Conservation (phyloP, 345 rosid genomes). For the Gossypium arboreum region DNA sequence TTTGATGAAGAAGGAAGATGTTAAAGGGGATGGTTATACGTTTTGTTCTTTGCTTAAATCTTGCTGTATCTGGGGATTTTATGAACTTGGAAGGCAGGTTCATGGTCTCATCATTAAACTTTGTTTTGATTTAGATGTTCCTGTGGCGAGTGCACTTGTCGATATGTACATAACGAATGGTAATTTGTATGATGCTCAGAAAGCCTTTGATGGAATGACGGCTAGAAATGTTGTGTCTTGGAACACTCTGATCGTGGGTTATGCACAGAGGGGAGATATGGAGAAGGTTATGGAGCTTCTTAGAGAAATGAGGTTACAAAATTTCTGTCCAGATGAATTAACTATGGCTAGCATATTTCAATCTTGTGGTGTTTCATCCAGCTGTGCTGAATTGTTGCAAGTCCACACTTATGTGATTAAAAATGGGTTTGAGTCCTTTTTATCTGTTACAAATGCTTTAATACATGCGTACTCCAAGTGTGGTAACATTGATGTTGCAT, state of each 20-base stretch:
- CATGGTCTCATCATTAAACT: conserved; percentile 44
- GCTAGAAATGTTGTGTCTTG: conserved; percentile 57
- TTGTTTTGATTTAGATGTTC: conserved; percentile 43
- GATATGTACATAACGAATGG: conserved; percentile 54
- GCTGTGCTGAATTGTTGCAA: conserved; percentile 41
- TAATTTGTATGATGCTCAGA: conserved; percentile 34
- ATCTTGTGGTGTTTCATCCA: conserved; percentile 44
- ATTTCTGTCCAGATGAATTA: conserved; percentile 51
- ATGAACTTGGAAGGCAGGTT: conserved; percentile 46
- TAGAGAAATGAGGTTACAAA: conserved; percentile 34
- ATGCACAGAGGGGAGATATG: conserved; percentile 46
- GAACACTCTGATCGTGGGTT: conserved; percentile 65
- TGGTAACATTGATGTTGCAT: conserved; percentile 46
- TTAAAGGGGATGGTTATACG: conserved; percentile 48
- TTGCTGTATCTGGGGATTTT: conserved; percentile 31
- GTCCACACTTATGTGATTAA: conserved; percentile 46
- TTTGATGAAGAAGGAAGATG: conserved; percentile 39
- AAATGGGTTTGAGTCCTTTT: conserved; percentile 34
- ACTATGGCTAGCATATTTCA: conserved; percentile 56
- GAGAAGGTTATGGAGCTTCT: conserved; percentile 53
- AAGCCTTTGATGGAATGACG: conserved; percentile 51
- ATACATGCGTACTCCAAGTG: conserved; percentile 53
- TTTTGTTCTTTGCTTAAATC: conserved; percentile 54
- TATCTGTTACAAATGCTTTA: conserved; percentile 53
- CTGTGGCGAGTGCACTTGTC: conserved; percentile 56